These are phyloP conservation scores for Anethum foeniculum DNA, from an alignment of 140 eudicot genomes.

Conservation along the genomic window DNA sequence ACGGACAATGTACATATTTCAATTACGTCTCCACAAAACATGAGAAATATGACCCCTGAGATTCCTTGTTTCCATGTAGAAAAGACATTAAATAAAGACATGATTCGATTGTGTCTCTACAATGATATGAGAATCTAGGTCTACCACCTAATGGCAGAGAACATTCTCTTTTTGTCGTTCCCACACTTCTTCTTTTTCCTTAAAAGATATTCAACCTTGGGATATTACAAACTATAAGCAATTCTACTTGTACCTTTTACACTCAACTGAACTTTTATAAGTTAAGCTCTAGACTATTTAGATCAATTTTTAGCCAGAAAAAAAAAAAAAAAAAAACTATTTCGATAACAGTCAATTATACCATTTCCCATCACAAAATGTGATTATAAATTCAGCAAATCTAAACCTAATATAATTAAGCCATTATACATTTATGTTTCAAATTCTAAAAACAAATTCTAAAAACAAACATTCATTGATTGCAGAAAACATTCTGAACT, in stretches of 20 bases:
- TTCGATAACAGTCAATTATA: not conserved
- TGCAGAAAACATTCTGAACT: not conserved
- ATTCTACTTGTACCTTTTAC: not conserved
- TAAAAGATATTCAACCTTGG: not conserved
- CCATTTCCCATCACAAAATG: not conserved
- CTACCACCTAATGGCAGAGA: not conserved
- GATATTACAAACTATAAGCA: not conserved
- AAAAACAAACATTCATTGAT: not conserved
- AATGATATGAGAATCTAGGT: not conserved
- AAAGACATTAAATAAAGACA: not conserved
- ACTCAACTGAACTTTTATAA: not conserved
- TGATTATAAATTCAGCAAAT: not conserved
- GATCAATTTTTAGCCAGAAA: not conserved
- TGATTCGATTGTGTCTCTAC: not conserved
- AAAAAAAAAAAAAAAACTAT: not conserved
- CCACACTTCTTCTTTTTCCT: not conserved
- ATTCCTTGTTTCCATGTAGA: not conserved
- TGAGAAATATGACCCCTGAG: not conserved
- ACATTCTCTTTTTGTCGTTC: not conserved
- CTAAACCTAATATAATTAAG: not conserved
- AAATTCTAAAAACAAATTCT: not conserved
- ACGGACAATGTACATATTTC: not conserved
- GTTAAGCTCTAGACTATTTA: not conserved
- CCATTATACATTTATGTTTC: not conserved
- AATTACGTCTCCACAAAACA: not conserved